These are phyloP conservation scores for Solanum piurae DNA, from an alignment of 257 asterid genomes.

Conservation along the genomic window DNA sequence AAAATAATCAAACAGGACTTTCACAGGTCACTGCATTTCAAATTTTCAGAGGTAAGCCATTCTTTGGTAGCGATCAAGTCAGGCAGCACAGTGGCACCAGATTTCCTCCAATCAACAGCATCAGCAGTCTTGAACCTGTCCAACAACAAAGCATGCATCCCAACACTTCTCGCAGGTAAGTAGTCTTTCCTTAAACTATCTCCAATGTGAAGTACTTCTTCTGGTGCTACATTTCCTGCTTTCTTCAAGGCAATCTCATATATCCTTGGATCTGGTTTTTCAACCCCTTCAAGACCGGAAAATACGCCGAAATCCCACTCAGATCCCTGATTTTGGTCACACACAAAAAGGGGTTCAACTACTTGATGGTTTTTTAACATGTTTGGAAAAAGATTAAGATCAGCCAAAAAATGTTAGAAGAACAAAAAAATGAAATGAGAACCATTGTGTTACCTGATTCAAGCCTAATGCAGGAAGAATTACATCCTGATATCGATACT, in stretches of 20 bases:
- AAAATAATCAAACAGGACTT: background rate
- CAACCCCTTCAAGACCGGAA: conserved; percentile 92
- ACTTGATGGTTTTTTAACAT: background rate
- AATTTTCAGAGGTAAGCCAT: conserved; percentile 50
- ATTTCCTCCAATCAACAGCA: conserved; percentile 67
- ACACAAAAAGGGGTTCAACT: background rate
- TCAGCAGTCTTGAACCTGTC: conserved; percentile 76
- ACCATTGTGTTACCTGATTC: conserved; percentile 37
- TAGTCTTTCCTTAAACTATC: conserved; percentile 89
- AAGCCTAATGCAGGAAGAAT: conserved; percentile 93
- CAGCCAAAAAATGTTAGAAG: background rate
- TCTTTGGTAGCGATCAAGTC: conserved; percentile 59
- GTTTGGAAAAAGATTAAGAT: background rate
- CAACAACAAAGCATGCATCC: conserved; percentile 74
- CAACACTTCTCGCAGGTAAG: conserved; percentile 65
- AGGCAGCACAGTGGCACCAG: conserved; percentile 82
- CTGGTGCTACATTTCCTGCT: conserved; percentile 78
- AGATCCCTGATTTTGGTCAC: conserved; percentile 48
- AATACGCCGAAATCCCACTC: conserved; percentile 98
- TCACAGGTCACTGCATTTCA: background rate
- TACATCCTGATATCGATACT: conserved; percentile 83
- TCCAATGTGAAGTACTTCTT: conserved; percentile 80
- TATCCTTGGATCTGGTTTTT: conserved; percentile 81
- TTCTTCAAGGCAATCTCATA: conserved; percentile 74
- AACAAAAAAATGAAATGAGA: background rate